phyloP scores from a whole-genome alignment of 2,329 filamentous ascomycete genomes.

The Fusarium burgessii region DNA sequence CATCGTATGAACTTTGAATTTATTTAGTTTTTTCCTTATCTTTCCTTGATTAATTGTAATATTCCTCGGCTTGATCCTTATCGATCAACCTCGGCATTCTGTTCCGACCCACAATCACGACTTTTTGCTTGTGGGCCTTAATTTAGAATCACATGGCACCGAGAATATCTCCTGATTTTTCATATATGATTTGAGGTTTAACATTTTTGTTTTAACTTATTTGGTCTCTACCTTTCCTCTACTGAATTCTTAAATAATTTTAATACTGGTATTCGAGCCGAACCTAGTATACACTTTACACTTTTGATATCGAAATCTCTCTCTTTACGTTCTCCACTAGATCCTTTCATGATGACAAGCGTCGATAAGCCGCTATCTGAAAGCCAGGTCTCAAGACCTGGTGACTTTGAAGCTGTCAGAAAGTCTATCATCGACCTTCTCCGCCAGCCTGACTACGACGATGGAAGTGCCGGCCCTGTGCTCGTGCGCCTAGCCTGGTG shows the following conservation, averaged over 20 bases:
- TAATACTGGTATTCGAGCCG: rapidly evolving
- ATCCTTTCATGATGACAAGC: neutral
- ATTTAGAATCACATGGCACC: conserved; percentile 4
- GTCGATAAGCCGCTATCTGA: neutral
- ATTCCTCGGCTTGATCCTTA: neutral
- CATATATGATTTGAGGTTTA: neutral
- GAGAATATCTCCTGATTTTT: neutral
- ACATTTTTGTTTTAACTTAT: neutral
- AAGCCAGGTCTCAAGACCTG: neutral
- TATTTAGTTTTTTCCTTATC: neutral
- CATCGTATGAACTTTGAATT: no score
- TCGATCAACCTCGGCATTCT: neutral
- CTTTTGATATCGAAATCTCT: neutral
- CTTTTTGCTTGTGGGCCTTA: conserved; percentile 1
- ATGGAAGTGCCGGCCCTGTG: conserved; percentile 12
- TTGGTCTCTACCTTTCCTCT: no score
- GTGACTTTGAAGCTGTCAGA: neutral
- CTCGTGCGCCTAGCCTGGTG: conserved; percentile 16
- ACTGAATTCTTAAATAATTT: no score
- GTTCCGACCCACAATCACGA: neutral
- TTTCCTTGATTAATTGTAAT: neutral
- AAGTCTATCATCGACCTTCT: conserved; percentile 1
- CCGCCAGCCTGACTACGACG: conserved; percentile 4
- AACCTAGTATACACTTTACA: neutral
- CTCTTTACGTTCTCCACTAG: neutral